Evolutionary conservation across 331 rosid genomes (phyloP).

Genomic region (Cydonia oblonga): DNA sequence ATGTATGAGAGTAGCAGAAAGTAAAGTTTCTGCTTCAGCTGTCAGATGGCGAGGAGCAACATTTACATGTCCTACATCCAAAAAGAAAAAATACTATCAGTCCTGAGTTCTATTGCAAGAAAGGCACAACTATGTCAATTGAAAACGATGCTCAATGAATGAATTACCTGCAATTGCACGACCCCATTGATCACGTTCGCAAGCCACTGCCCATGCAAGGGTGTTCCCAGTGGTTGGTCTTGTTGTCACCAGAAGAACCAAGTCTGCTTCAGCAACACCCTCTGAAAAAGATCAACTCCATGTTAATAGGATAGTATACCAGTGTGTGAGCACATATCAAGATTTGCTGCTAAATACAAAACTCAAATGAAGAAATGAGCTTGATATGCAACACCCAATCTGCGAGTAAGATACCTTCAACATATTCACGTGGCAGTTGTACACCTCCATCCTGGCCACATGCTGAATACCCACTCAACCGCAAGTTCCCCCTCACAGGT

Average conservation of each 20-base stretch:
- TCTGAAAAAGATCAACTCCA: conserved; percentile 26
- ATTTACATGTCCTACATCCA: conserved; percentile 69
- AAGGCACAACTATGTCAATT: conserved; percentile 1
- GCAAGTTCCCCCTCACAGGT: conserved; percentile 69
- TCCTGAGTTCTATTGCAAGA: conserved; percentile 7
- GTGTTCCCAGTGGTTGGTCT: conserved; percentile 96
- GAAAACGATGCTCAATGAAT: conserved; percentile 5
- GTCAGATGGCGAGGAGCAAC: conserved; percentile 99
- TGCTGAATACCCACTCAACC: conserved; percentile 94
- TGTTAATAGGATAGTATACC: neutral
- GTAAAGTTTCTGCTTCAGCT: conserved; percentile 91
- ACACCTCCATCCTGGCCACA: conserved; percentile 99
- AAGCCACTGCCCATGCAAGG: conserved; percentile 99
- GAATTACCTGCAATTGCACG: conserved; percentile 91
- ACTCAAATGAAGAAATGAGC: neutral
- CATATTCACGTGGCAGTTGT: conserved; percentile 83
- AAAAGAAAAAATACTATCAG: neutral
- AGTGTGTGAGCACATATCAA: neutral
- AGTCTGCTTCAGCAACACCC: conserved; percentile 82
- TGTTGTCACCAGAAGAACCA: conserved; percentile 93
- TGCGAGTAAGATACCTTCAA: conserved; percentile 53
- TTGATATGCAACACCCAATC: conserved; percentile 1
- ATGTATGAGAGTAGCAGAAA: conserved; percentile 87
- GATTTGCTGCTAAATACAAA: neutral
- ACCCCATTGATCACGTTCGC: conserved; percentile 99